Conservation (phyloP, 1,284 basidiomycete species). For the Boletus sp. region DNA sequence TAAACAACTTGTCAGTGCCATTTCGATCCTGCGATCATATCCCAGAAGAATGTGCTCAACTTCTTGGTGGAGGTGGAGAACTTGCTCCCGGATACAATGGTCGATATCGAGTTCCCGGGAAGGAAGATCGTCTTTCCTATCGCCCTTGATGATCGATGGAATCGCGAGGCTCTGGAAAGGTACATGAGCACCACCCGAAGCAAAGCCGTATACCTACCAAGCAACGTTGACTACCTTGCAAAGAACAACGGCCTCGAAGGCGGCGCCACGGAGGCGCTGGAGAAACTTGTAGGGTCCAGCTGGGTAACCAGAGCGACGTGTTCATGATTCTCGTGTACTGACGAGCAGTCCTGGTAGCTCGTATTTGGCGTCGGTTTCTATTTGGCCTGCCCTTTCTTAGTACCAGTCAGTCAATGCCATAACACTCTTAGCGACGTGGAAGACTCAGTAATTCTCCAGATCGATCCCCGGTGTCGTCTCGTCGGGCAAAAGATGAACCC, state of each 20-base stretch:
- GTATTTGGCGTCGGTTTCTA: constrained; percentile 63
- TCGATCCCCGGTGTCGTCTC: constrained; percentile 58
- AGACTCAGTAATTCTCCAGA: constrained; percentile 31
- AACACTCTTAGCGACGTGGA: background rate
- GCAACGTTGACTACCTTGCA: constrained; percentile 65
- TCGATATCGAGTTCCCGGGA: constrained; percentile 45
- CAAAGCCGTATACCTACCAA: constrained; percentile 63
- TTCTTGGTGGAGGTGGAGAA: constrained; percentile 38
- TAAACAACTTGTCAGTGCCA: constrained; percentile 38
- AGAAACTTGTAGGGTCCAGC: constrained; percentile 43
- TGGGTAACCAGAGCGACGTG: constrained; percentile 38
- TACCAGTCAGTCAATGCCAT: constrained; percentile 43
- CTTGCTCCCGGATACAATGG: constrained; percentile 38
- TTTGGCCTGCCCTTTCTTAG: constrained; percentile 56
- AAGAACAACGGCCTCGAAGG: constrained; percentile 56
- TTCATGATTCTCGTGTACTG: background rate
- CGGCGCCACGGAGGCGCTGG: constrained; percentile 41
- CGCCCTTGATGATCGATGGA: constrained; percentile 60
- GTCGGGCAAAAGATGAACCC: constrained; percentile 66
- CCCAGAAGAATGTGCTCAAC: constrained; percentile 40
- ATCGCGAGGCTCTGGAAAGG: constrained; percentile 48
- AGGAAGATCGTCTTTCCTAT: constrained; percentile 59
- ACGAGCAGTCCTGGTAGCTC: constrained; percentile 38
- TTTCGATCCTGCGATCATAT: constrained; percentile 43
- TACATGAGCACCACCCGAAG: constrained; percentile 55